phyloP scores from a whole-genome alignment of 768 basidiomycete species.

The Pseudohyphozyma bogoriensis region DNA sequence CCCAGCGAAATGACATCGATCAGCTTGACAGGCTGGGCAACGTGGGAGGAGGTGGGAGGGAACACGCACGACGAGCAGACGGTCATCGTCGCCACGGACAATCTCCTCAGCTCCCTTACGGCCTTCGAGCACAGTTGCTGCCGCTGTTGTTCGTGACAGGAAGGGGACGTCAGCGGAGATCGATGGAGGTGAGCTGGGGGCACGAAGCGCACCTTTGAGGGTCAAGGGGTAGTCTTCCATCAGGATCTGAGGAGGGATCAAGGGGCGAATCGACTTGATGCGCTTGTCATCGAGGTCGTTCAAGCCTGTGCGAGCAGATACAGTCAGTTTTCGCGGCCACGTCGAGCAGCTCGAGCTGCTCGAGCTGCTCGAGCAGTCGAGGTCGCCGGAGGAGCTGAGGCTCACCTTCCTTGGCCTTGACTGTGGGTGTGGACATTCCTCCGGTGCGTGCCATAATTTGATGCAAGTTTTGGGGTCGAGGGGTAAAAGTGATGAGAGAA shows the following conservation, averaged over 20 bases:
- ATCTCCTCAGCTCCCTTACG: constrained; percentile 67
- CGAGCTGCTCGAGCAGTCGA: constrained; percentile 1
- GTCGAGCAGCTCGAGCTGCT: neutral
- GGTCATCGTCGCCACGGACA: constrained; percentile 77
- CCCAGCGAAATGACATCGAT: no score
- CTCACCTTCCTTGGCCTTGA: no score
- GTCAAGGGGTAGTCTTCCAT: constrained; percentile 51
- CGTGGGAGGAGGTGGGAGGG: constrained; percentile 38
- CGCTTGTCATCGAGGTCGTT: constrained; percentile 29
- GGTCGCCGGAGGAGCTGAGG: no score
- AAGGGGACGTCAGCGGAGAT: neutral
- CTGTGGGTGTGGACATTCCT: no score
- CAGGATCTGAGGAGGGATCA: constrained; percentile 31
- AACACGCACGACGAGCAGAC: constrained; percentile 85
- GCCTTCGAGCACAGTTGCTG: constrained; percentile 81
- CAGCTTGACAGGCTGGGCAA: neutral
- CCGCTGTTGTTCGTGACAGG: constrained; percentile 45
- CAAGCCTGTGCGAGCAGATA: neutral
- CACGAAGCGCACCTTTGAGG: constrained; percentile 8
- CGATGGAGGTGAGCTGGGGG: neutral
- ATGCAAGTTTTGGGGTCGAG: no score
- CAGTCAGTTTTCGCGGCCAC: constrained; percentile 5
- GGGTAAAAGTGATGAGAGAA: no score
- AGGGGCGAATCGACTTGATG: constrained; percentile 28
- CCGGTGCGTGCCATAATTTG: no score